A percentile compares a stretch with the other conserved stretches of the same genome.
Conservation (phyloP, 2,329 filamentous ascomycete genomes). For the Phyllosticta citrichinensis region DNA sequence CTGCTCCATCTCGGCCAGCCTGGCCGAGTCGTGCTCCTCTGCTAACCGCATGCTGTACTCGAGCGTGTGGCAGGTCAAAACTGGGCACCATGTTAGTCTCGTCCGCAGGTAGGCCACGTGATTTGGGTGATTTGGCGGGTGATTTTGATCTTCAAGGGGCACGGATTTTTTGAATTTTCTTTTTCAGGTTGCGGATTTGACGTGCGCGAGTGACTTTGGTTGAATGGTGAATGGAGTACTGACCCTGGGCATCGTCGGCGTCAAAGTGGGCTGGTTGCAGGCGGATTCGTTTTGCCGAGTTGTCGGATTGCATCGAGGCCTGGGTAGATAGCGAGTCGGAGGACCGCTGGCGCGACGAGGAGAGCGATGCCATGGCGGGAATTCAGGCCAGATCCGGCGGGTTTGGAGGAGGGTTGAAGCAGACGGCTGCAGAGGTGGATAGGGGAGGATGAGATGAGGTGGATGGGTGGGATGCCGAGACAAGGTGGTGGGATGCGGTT, state of each 20-base stretch:
- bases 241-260: constrained; percentile 9
- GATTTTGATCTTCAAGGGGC: not conserved
- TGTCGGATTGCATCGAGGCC: constrained; percentile 4
- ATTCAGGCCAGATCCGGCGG: not conserved
- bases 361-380: constrained; percentile 7
- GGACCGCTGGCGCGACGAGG: constrained; percentile 9
- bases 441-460: not conserved
- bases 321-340: constrained; percentile 10
- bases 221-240: not conserved
- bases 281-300: constrained; percentile 10
- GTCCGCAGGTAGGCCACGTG: not conserved
- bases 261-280: constrained; percentile 9
- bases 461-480: not conserved
- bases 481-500: not conserved
- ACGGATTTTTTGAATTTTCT: not conserved
- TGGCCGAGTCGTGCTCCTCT: constrained; percentile 5
- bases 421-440: not conserved
- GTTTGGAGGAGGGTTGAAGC: not conserved
- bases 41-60: constrained; percentile 9
- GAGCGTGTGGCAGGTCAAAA: constrained; percentile 10
- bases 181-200: not conserved
- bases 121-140: not conserved
- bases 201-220: not conserved
- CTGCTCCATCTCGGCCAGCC: constrained; percentile 7
- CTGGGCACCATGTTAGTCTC: not conserved